Evolutionary conservation across 2,329 filamentous ascomycete genomes (phyloP).

Genomic region (Fusarium kyushuense): DNA sequence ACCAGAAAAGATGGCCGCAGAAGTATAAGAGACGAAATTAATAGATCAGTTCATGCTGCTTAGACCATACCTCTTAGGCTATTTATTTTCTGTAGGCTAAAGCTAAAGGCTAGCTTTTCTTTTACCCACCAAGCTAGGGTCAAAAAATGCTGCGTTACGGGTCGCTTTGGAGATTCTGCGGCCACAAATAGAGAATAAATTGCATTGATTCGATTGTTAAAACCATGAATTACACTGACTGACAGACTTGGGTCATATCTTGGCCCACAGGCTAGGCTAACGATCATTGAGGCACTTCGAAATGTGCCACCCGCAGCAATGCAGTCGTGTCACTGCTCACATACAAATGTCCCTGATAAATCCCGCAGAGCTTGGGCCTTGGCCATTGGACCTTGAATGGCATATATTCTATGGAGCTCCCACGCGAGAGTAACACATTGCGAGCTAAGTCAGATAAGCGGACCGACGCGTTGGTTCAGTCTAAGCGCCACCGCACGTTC

Average conservation of each 20-base stretch:
- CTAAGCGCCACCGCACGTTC: conserved; percentile 24
- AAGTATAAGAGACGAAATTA: no score
- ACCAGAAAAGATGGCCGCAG: no score
- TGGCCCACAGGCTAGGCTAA: neutral
- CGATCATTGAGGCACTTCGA: neutral
- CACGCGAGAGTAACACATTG: neutral
- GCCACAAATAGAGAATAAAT: neutral
- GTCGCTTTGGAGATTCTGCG: neutral
- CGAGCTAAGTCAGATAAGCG: neutral
- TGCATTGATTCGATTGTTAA: conserved; percentile 2
- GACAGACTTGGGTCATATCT: no score
- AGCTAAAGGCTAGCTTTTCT: no score
- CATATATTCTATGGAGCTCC: neutral
- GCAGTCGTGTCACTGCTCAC: neutral
- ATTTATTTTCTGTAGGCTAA: no score
- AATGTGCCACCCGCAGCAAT: neutral
- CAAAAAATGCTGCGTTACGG: neutral
- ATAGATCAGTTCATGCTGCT: no score
- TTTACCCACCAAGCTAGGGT: neutral
- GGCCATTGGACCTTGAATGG: neutral
- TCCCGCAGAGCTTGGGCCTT: neutral
- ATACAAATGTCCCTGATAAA: neutral
- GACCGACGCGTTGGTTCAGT: conserved; percentile 8
- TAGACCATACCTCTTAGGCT: no score
- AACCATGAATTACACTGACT: no score